Base-by-base conservation (phyloP, 768 basidiomycete species). In the Tubosaeta sp. region DNA sequence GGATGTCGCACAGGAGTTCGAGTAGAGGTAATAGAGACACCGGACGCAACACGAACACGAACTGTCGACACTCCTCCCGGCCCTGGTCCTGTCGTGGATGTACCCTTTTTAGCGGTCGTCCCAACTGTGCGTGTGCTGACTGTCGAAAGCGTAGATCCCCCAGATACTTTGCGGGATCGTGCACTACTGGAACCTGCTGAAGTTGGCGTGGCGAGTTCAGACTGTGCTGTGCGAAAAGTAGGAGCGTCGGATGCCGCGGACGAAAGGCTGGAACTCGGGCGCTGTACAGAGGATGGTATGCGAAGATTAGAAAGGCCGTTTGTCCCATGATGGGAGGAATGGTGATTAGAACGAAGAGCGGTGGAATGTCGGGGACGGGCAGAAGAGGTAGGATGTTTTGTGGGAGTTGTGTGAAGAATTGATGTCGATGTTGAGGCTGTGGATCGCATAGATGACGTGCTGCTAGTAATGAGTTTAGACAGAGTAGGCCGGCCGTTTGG, bases 181-280 rank as follows among this genome's bases (percentile, higher is more conserved):
- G 54, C 35, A 12, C 55, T 58, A 13, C 36, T 54, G 1, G 64
- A 64, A 6, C 58, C 58, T 4, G 63, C 50, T 6, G 66, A 67
- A 6, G 60, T 67, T 8, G 68, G 66, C 3, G 68, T 68, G 21
- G 53, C 19, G 7, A 64, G 49, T 24, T 68, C 68, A 24, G 66
- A 68, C 6, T 24, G 56, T 25, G 68, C 67, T 1, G 68, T 68
- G 21, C 61, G 64, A 54, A 69, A 68, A 0, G 68, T 69, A 7
- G 53, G 49, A 11, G 44, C 31, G 2, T 68, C 68, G 2, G 67
- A 70, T 8, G 44, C 61, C 12, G 69, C 66, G 0, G 66, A 68
- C 11, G 68, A 67, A 14, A 68, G 44, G n/a, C 44, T 58, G 4
- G 69, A 64, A 18, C 19, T 55, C 6, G 68, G 69, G 19, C 68